Evolutionary conservation across 1,284 basidiomycete genomes (phyloP).

Genomic region (Gomphus bonarii): DNA sequence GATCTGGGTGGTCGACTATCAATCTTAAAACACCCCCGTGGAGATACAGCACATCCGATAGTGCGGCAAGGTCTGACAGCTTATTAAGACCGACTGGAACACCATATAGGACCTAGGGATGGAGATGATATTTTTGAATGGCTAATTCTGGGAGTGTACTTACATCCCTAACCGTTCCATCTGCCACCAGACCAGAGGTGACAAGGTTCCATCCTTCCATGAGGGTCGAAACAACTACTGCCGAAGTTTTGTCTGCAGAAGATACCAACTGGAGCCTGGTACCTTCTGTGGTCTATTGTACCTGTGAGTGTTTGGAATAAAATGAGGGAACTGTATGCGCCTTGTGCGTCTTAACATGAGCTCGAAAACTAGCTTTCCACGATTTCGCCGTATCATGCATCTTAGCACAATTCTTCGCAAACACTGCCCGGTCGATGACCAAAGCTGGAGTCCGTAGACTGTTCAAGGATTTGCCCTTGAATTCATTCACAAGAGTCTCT

Average conservation of each 20-base stretch:
- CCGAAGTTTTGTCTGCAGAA: conserved; percentile 38
- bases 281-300: conserved; percentile 58
- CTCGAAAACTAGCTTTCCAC: conserved; percentile 64
- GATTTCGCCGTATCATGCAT: conserved; percentile 58
- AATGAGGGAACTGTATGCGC: conserved; percentile 22
- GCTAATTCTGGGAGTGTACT: conserved; percentile 18
- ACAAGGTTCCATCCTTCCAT: conserved; percentile 72
- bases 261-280: conserved; percentile 57
- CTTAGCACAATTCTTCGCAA: conserved; percentile 59
- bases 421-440: conserved; percentile 62
- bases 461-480: conserved; percentile 47
- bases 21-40: conserved; percentile 51
- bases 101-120: conserved; percentile 67
- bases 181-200: conserved; percentile 56
- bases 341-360: conserved; percentile 82
- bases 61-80: conserved; percentile 54
- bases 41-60: conserved; percentile 45
- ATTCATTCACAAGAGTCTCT: conserved; percentile 44
- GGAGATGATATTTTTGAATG: neutral
- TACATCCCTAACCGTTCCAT: conserved; percentile 69
- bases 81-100: conserved; percentile 64
- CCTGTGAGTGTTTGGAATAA: conserved; percentile 19
- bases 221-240: conserved; percentile 69
- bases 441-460: conserved; percentile 68
- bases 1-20: conserved; percentile 67